phyloP scores from a whole-genome alignment of 139 green algal species.

The Chlorella sp. region DNA sequence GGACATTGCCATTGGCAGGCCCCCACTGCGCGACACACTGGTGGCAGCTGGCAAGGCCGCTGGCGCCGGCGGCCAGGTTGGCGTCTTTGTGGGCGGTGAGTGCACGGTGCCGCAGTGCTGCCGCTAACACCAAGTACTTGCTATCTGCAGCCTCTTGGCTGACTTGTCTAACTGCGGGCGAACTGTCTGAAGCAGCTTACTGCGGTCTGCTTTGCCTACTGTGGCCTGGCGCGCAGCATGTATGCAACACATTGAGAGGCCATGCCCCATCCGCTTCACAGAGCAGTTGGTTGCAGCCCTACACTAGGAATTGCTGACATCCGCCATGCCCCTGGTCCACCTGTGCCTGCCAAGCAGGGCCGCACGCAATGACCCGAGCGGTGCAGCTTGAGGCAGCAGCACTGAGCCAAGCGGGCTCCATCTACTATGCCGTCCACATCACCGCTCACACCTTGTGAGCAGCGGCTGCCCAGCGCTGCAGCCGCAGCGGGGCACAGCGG shows the following conservation, averaged over 20 bases:
- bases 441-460: background rate
- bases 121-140: no score
- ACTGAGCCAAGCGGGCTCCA: background rate
- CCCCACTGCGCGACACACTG: background rate
- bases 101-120: background rate
- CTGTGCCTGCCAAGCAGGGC: background rate
- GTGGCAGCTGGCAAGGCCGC: background rate
- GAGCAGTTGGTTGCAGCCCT: background rate
- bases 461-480: background rate
- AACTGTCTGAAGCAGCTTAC: no score
- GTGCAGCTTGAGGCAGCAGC: background rate
- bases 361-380: background rate
- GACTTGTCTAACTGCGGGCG: no score
- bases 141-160: no score
- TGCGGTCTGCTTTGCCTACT: no score
- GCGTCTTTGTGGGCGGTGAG: slow-evolving; percentile 26
- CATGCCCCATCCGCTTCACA: background rate
- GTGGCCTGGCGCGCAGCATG: no score
- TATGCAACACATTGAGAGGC: no score
- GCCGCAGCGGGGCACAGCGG: background rate
- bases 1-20: background rate
- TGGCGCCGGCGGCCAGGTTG: background rate
- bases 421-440: background rate
- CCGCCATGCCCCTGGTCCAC: no score
- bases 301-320: no score